Base-by-base conservation (phyloP, 2,329 filamentous ascomycete species). In the Dactylellina drechsleri region DNA sequence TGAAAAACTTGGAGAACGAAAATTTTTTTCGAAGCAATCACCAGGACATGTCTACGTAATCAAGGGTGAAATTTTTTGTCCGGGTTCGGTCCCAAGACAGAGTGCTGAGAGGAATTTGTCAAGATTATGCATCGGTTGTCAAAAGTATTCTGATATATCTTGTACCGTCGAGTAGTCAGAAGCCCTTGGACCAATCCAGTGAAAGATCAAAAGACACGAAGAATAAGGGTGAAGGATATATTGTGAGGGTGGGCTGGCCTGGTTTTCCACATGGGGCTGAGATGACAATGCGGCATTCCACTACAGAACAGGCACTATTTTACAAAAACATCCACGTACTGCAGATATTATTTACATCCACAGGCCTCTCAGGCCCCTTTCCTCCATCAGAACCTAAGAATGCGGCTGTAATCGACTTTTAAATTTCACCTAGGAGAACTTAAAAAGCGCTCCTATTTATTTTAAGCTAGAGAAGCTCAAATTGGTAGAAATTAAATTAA, bases 301-400 rank as follows among this genome's bases (percentile, higher is more conserved):
- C 16, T 47, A 45, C 20, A 52, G 18, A 4, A n/a, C n/a, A 15
- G 31, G 36, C 16, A 58, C 54, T 23, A 58, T 45, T 45, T 58
- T 58, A 58, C 53, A 13, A 28, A 12, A 15, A 20, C 43, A 28
- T 40, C 18, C 43, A 28, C 18, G 13, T 36, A 47, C 3, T 47
- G 43, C 43, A 47, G 43, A 47, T 47, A 47, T 47, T 18, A 6
- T 18, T 8, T 49, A 6, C 57, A n/a, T n/a, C n/a, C n/a, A 54
- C 65, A 61, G 58, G 65, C 58, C 66, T 43, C 40, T 16, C 66
- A 70, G 66, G 66, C 66, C 58, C 28, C 28, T 41, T 50, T 16
- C 31, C 23, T 7, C 66, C 66, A 57, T 70, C 58, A 57, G 66
- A 57, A 61, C 13, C 20, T 61, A 56, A 56, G 28, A 47, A 60